These are phyloP conservation scores for Boletus sp. DNA, from an alignment of 768 basidiomycete genomes.

Conservation along the genomic window DNA sequence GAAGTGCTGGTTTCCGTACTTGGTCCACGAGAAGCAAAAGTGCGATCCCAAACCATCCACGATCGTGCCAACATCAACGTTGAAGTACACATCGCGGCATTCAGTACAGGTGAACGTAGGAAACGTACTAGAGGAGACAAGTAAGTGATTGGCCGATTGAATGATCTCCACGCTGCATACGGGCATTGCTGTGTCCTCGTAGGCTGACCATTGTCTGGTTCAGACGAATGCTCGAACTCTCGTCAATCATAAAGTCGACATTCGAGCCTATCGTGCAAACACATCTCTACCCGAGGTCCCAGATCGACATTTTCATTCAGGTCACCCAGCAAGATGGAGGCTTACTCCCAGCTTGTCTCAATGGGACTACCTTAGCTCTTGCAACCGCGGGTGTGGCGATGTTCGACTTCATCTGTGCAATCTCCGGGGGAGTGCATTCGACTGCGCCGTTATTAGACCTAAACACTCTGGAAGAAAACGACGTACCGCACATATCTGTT, in stretches of 20 bases:
- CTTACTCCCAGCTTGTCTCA: constrained; percentile 86
- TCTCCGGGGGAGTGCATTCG: constrained; percentile 85
- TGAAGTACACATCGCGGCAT: constrained; percentile 83
- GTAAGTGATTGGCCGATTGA: constrained; percentile 45
- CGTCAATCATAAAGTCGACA: constrained; percentile 84
- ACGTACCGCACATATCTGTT: constrained; percentile 84
- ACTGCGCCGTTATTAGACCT: constrained; percentile 84
- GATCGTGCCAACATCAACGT: constrained; percentile 90
- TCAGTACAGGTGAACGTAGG: constrained; percentile 79
- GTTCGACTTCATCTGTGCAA: constrained; percentile 86
- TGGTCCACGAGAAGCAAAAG: constrained; percentile 87
- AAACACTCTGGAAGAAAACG: constrained; percentile 85
- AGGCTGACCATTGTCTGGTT: constrained; percentile 4
- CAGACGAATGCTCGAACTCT: constrained; percentile 87
- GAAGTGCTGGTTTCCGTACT: constrained; percentile 85
- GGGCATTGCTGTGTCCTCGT: not conserved
- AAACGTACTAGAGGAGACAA: constrained; percentile 82
- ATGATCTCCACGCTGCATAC: not conserved
- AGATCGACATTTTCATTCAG: constrained; percentile 93
- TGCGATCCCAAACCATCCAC: constrained; percentile 76
- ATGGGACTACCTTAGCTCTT: constrained; percentile 91
- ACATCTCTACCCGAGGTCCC: constrained; percentile 86
- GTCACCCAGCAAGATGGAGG: constrained; percentile 94
- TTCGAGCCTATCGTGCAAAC: constrained; percentile 96
- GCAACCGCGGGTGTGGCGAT: constrained; percentile 89